Percentiles rank a stretch among this genome's conserved stretches.
Evolutionary conservation across 345 rosid species (phyloP).

Genomic region (Sonneratia caseolaris): DNA sequence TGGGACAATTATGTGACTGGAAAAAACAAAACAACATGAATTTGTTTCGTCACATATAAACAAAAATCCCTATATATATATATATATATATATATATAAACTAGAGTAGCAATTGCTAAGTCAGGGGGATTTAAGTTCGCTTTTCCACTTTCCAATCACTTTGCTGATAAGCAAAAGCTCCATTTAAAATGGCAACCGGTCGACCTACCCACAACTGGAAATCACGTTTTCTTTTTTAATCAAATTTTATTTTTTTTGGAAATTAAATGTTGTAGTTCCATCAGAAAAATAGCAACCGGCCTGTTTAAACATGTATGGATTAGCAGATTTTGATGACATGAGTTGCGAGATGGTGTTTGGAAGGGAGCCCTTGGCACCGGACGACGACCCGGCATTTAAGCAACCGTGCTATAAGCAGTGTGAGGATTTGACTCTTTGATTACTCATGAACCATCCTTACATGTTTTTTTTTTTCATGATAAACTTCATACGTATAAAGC

Average conservation of each 20-base stretch:
- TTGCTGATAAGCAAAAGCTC: background rate
- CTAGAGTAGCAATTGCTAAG: background rate
- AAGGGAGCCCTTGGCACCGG: slow-evolving; percentile 53
- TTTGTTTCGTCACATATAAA: no score
- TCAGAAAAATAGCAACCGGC: slow-evolving; percentile 9
- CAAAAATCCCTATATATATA: no score
- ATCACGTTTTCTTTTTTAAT: no score
- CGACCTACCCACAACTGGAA: no score
- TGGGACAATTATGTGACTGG: no score
- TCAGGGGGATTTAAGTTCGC: background rate
- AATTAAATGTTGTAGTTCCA: slow-evolving; percentile 1
- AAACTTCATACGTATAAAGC: no score
- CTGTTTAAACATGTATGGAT: slow-evolving; percentile 8
- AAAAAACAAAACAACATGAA: no score
- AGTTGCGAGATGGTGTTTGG: slow-evolving; percentile 95
- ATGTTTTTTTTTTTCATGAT: no score
- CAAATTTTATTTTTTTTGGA: no score
- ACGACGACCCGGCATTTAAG: slow-evolving; percentile 69
- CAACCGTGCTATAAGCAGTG: slow-evolving; percentile 83
- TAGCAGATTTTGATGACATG: slow-evolving; percentile 87
- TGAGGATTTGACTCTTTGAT: slow-evolving; percentile 15
- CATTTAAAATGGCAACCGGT: background rate
- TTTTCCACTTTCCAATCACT: background rate
- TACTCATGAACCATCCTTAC: no score
- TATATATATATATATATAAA: background rate